Evolutionary conservation across 1,284 basidiomycete species (phyloP), one percentile per base, ranked within the genome.

Genomic region (Cryptococcus hybrid): DNA sequence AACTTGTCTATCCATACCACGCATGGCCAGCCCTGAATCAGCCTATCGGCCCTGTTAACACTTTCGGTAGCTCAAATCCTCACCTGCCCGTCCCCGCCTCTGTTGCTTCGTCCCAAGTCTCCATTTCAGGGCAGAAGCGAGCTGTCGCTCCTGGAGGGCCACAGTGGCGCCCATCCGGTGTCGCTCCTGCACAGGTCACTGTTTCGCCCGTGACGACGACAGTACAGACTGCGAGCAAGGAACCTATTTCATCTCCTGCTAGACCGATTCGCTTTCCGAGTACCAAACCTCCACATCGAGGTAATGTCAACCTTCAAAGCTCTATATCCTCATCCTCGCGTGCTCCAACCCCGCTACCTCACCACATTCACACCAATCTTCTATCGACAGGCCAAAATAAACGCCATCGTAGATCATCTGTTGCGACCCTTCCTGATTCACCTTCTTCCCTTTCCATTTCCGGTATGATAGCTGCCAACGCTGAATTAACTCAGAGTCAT

Each of bases 341-440:
- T 18, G 52, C 61, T 24, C 43, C 38, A n/a, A 53, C 59, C 35
- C 61, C 64, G 3, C 42, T 63, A 3, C 59, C 58, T 36, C 60
- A 64, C 40, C 67, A 65, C 39, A 58, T 57, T 3, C 64, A 65
- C n/a, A 43, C 54, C 13, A 59, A 67, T 42, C 59, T 60, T 15
- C 56, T 58, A 18, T 56, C 39, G 36, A 56, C 18, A 13, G 40
- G 53, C 13, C 48, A 58, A n/a, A 49, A 51, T 39, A 49, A 63
- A 1, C 63, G 72, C 4, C 45, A 65, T 5, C 64, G 75, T 6
- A 59, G 75, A 24, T 69, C 71, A 3, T 74, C 73, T 2, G 69
- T 75, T 35, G 68, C 69, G 8, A 77, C 75, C 8, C 60, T 77
- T 8, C 74, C 74, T 7, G 75, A 75, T 54, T 77, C 75, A 18